Conservation (phyloP, 306 rosid species). For the Oxytropis ochrocephala region DNA sequence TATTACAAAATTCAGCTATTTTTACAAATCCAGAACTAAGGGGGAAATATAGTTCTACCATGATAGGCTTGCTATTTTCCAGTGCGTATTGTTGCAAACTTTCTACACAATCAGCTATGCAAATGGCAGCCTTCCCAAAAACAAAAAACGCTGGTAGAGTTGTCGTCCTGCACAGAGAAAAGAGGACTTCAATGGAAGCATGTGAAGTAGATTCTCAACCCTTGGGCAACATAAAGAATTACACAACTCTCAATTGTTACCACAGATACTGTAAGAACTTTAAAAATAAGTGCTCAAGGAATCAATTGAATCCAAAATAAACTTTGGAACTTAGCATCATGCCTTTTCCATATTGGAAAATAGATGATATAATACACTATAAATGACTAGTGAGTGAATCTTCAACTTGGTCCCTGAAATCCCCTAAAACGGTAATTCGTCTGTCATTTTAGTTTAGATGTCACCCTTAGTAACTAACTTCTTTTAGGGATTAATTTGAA, state of each 20-base stretch:
- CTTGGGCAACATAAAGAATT: slow-evolving; percentile 9
- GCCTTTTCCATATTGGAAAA: not conserved
- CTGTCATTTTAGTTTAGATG: too few relatives aligned
- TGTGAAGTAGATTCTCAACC: not conserved
- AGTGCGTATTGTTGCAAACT: slow-evolving; percentile 32
- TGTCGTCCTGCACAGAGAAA: slow-evolving; percentile 57
- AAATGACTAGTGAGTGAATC: too few relatives aligned
- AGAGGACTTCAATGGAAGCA: slow-evolving; percentile 4
- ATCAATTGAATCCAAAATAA: not conserved
- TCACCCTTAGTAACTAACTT: too few relatives aligned
- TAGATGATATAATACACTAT: not conserved
- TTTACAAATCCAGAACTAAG: not conserved
- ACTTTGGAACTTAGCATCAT: not conserved
- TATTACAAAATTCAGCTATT: not conserved
- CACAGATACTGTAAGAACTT: not conserved
- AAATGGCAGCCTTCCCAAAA: slow-evolving; percentile 69
- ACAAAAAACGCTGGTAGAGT: slow-evolving; percentile 70
- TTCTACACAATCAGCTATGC: slow-evolving; percentile 40
- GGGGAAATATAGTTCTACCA: slow-evolving; percentile 36
- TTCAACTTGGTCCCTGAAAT: too few relatives aligned
- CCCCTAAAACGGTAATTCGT: too few relatives aligned
- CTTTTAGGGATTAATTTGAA: too few relatives aligned
- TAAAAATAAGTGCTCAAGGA: not conserved
- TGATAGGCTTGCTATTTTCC: slow-evolving; percentile 39
- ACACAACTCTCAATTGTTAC: not conserved